Evolutionary conservation across 2,329 filamentous ascomycete species (phyloP), one percentile per base, ranked within the genome.

Genomic region (Colletotrichum chrysophilum): DNA sequence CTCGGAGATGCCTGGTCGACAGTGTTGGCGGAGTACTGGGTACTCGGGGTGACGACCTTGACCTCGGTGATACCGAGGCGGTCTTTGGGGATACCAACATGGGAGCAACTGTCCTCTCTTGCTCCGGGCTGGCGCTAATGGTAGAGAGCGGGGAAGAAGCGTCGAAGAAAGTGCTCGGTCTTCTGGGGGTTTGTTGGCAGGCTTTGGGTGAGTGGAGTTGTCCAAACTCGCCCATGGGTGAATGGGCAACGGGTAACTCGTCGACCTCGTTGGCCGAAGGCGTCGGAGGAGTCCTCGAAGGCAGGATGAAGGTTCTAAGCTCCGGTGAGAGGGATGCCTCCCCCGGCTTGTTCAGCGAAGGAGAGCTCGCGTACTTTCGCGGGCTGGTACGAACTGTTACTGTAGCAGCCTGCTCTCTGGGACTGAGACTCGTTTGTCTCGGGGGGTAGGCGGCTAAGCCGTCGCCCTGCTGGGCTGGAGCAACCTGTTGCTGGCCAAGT

Each of bases 221-320:
- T 21, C 65, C 76, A 30, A 83, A 82, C 6, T 76, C 74, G 43
- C 82, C 85, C 48, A 86, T 70, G 7, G 85, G 83, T n/a, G 84
- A 82, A 55, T 78, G 80, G 60, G 81, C 81, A 24, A 83, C 77
- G 13, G 69, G 73, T 43, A 71, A 70, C 43, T 79, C 78, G 6
- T 79, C 38, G 21, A 67, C 77, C 12, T 69, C 64, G n/a, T 79
- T 67, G 7, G 76, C 77, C 10, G 78, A 76, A 24, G 78, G 78
- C 34, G 80, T 79, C 13, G 64, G 60, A 6, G 71, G 43, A 24
- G 66, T 64, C 60, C 67, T 70, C 30, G 66, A 48, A 2, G 70
- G 60, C 38, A 71, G 65, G 21, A 76, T 76, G 32, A 76, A 75
- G 18, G 74, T 76, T 7, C 78, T 80, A 26, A 78, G 67, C 65